These are phyloP conservation scores for Pseudopithomyces maydicus DNA, from an alignment of 2,329 filamentous ascomycete genomes.

Conservation along the genomic window DNA sequence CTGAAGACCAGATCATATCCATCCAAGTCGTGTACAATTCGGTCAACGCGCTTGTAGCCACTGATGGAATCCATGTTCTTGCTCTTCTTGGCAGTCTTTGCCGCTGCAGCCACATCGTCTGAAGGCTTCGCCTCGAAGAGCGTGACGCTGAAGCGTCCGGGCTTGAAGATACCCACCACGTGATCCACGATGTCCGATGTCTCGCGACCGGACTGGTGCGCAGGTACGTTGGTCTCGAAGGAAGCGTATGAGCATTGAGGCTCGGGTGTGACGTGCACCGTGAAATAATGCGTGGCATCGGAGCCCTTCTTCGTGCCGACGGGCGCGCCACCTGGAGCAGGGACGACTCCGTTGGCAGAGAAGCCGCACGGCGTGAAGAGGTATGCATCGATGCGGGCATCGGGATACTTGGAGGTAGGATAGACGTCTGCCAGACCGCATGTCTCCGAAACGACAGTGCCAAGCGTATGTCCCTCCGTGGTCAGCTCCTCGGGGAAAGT, in stretches of 20 bases:
- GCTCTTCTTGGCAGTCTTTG: slow-evolving; percentile 48
- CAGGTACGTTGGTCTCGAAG: slow-evolving; percentile 97
- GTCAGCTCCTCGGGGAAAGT: slow-evolving; percentile 74
- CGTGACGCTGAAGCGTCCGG: slow-evolving; percentile 96
- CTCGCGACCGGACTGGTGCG: slow-evolving; percentile 82
- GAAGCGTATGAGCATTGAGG: slow-evolving; percentile 96
- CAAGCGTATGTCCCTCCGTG: slow-evolving; percentile 91
- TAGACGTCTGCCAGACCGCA: slow-evolving; percentile 92
- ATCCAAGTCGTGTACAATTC: slow-evolving; percentile 96
- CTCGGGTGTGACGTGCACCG: slow-evolving; percentile 96
- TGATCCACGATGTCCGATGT: slow-evolving; percentile 91
- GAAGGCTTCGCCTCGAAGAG: slow-evolving; percentile 85
- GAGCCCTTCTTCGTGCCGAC: slow-evolving; percentile 48
- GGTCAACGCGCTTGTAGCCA: slow-evolving; percentile 88
- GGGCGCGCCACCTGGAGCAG: slow-evolving; percentile 65
- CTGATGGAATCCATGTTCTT: slow-evolving; percentile 74
- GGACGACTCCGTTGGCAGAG: slow-evolving; percentile 94
- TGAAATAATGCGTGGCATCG: slow-evolving; percentile 79
- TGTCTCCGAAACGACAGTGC: slow-evolving; percentile 86
- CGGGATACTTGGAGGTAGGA: slow-evolving; percentile 82
- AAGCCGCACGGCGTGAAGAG: slow-evolving; percentile 97
- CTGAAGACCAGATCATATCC: slow-evolving; percentile 97
- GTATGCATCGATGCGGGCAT: slow-evolving; percentile 93
- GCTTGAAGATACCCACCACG: slow-evolving; percentile 94
- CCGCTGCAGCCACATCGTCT: slow-evolving; percentile 44